A percentile compares a stretch with the other conserved stretches of the same genome.
These are phyloP conservation scores for Kwoniella bestiolae DNA, from an alignment of 768 basidiomycete species.

Conservation along the genomic window DNA sequence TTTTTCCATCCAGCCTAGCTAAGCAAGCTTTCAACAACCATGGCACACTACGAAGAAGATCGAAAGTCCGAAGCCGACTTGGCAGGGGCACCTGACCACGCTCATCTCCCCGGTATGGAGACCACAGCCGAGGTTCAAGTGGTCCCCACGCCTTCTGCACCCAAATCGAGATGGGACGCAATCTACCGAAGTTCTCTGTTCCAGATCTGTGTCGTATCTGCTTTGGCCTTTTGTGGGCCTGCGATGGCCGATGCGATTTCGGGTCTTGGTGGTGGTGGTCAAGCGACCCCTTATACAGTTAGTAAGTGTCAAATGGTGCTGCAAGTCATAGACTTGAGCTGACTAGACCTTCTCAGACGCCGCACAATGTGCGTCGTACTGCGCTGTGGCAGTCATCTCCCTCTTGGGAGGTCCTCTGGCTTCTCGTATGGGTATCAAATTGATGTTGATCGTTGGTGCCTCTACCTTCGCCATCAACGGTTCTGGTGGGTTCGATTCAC, in stretches of 20 bases:
- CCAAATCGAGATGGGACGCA: slow-evolving; percentile 6
- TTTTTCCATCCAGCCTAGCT: no score
- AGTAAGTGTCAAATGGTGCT: no score
- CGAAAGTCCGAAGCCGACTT: background rate
- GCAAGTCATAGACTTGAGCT: background rate
- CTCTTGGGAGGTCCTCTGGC: slow-evolving; percentile 28
- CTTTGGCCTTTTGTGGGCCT: slow-evolving; percentile 26
- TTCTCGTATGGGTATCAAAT: slow-evolving; percentile 30
- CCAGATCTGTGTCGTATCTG: slow-evolving; percentile 25
- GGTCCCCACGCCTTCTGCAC: slow-evolving; percentile 2
- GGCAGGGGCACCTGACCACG: background rate
- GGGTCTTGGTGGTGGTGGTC: slow-evolving; percentile 30
- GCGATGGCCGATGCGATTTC: slow-evolving; percentile 39
- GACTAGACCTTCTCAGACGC: background rate
- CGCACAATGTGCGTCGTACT: slow-evolving; percentile 16
- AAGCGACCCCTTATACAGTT: slow-evolving; percentile 25
- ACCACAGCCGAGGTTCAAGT: background rate
- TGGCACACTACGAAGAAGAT: background rate
- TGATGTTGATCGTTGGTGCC: slow-evolving; percentile 31
- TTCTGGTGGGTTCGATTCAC: background rate
- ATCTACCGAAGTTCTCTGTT: slow-evolving; percentile 19
- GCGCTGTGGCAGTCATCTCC: slow-evolving; percentile 23
- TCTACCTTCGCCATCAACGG: slow-evolving; percentile 32
- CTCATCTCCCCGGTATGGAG: background rate
- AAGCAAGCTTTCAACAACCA: background rate